Conservation (phyloP, 2,329 filamentous ascomycete genomes). For the Elsinoe necatrix region DNA sequence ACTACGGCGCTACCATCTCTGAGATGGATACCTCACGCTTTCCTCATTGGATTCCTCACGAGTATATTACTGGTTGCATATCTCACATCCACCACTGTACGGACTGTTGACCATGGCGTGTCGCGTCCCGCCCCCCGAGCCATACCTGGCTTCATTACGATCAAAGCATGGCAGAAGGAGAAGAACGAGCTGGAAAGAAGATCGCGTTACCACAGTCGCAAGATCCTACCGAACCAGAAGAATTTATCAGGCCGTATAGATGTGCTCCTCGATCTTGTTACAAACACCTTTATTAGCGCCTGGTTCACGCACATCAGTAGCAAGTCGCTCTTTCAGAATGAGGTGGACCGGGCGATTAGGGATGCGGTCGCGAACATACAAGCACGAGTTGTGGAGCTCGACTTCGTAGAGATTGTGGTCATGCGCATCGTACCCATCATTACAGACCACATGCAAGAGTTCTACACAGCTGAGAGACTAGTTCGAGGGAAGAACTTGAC, state of each 20-base stretch:
- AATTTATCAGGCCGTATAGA: slow-evolving; percentile 74
- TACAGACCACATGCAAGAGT: slow-evolving; percentile 80
- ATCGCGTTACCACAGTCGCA: slow-evolving; percentile 57
- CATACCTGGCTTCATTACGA: slow-evolving; percentile 23
- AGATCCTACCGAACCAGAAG: slow-evolving; percentile 67
- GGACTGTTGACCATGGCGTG: slow-evolving; percentile 52
- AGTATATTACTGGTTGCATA: slow-evolving; percentile 49
- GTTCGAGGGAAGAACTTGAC: slow-evolving; percentile 84
- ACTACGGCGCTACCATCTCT: slow-evolving; percentile 75
- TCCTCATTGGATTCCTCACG: slow-evolving; percentile 58
- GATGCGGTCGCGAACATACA: slow-evolving; percentile 61
- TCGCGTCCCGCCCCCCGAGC: background rate
- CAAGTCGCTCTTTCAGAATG: slow-evolving; percentile 70
- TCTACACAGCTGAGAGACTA: slow-evolving; percentile 78
- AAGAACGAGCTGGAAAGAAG: slow-evolving; percentile 56
- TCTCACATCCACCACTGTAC: slow-evolving; percentile 55
- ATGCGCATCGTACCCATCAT: slow-evolving; percentile 78
- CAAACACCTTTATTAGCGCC: slow-evolving; percentile 74
- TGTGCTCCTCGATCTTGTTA: slow-evolving; percentile 63
- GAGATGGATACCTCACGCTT: slow-evolving; percentile 78
- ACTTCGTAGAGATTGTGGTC: slow-evolving; percentile 75
- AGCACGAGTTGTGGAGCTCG: slow-evolving; percentile 64
- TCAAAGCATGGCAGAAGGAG: slow-evolving; percentile 59
- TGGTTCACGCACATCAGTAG: slow-evolving; percentile 87
- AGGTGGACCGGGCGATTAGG: slow-evolving; percentile 75